Evolutionary conservation across 176 grass and related monocot species (phyloP).

Genomic region (Avena insularis): DNA sequence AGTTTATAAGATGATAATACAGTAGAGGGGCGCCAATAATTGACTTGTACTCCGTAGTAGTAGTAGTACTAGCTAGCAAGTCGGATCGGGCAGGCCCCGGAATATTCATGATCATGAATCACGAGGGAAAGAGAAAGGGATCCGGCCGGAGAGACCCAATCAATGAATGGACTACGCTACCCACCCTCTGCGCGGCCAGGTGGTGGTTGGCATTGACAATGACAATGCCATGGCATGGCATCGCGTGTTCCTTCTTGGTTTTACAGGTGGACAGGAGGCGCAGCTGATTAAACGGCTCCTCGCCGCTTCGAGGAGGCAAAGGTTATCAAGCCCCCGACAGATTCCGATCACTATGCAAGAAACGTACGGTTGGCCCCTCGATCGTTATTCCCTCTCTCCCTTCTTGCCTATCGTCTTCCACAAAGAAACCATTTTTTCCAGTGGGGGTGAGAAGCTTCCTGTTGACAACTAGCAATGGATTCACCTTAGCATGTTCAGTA

Average conservation of each 20-base stretch:
- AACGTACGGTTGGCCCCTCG: conserved; percentile 21
- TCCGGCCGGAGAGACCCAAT: conserved; percentile 33
- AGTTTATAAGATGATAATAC: too few species aligned
- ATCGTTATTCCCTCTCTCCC: not conserved
- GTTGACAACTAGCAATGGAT: conserved; percentile 22
- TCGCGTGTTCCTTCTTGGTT: not conserved
- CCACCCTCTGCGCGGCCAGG: conserved; percentile 16
- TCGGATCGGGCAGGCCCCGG: not conserved
- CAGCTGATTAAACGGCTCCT: conserved; percentile 29
- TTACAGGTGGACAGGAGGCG: not conserved
- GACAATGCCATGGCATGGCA: not conserved
- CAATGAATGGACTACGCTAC: not conserved
- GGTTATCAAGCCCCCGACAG: not conserved
- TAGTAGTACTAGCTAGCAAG: not conserved
- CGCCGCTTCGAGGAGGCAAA: conserved; percentile 39
- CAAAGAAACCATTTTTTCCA: conserved; percentile 26
- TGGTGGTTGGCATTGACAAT: conserved; percentile 32
- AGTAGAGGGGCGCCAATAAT: conserved; percentile 30
- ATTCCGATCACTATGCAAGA: not conserved
- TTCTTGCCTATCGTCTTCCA: conserved; percentile 26
- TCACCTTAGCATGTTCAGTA: not conserved
- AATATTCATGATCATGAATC: conserved; percentile 46
- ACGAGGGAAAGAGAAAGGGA: conserved; percentile 20
- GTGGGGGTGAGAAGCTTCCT: conserved; percentile 44
- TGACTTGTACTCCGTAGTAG: not conserved